Percentiles rank a stretch among this genome's conserved stretches.
Evolutionary conservation across 768 basidiomycete genomes (phyloP).

Genomic region (Cantharellus anzutake): DNA sequence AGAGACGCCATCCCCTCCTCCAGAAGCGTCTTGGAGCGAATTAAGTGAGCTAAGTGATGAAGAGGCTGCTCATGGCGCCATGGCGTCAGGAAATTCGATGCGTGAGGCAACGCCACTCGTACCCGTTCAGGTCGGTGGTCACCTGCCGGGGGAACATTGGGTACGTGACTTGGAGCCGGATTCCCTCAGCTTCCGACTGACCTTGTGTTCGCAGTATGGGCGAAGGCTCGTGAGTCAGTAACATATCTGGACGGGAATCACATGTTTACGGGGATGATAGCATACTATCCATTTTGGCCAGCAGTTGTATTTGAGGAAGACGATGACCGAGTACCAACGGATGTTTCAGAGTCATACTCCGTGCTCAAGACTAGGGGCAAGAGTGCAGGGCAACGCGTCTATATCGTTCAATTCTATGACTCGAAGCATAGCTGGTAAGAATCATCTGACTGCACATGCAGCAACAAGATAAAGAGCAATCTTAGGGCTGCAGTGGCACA

Average conservation of each 20-base stretch:
- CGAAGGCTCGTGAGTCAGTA: slow-evolving; percentile 40
- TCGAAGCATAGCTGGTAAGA: slow-evolving; percentile 40
- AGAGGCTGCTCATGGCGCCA: background rate
- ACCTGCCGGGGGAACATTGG: slow-evolving; percentile 35
- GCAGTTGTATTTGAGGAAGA: slow-evolving; percentile 54
- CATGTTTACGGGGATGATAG: slow-evolving; percentile 19
- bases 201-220: slow-evolving; percentile 45
- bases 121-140: background rate
- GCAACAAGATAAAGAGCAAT: background rate
- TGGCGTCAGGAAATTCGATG: background rate
- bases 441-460: background rate
- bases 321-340: slow-evolving; percentile 33
- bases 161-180: slow-evolving; percentile 21
- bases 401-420: slow-evolving; percentile 71
- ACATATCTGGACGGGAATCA: background rate
- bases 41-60: slow-evolving; percentile 6
- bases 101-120: background rate
- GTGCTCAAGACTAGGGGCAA: slow-evolving; percentile 14
- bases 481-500: background rate
- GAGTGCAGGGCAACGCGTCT: slow-evolving; percentile 23
- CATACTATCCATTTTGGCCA: slow-evolving; percentile 74
- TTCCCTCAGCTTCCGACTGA: background rate
- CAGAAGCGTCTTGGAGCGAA: slow-evolving; percentile 5
- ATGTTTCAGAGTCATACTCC: slow-evolving; percentile 11
- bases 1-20: too few species aligned